Evolutionary conservation across 805 yeast genomes (phyloP).

Genomic region (Wickerhamomyces tratensis): DNA sequence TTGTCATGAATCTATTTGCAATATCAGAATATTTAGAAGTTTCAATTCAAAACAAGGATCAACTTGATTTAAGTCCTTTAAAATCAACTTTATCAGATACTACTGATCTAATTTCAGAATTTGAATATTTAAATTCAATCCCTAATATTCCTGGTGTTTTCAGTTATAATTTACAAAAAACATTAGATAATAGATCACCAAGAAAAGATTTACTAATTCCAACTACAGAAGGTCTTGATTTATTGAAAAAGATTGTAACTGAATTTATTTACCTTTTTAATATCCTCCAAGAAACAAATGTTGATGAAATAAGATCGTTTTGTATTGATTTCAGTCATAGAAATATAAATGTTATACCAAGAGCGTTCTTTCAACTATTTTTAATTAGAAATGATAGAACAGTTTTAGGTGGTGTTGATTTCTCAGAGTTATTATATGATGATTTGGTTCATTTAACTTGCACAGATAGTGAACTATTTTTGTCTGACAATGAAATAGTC

Average conservation of each 20-base stretch:
- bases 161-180: constrained; percentile 36
- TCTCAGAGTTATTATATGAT: constrained; percentile 27
- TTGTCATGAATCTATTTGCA: constrained; percentile 13
- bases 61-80: constrained; percentile 9
- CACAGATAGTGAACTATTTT: constrained; percentile 22
- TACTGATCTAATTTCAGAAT: constrained; percentile 5
- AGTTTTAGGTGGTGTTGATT: constrained; percentile 39
- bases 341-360: constrained; percentile 34
- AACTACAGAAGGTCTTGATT: constrained; percentile 19
- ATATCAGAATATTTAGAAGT: constrained; percentile 10
- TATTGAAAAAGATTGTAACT: constrained; percentile 19
- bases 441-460: constrained; percentile 37
- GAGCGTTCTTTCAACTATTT: constrained; percentile 55
- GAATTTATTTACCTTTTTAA: constrained; percentile 29
- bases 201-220: constrained; percentile 23
- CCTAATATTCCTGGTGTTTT: constrained; percentile 28
- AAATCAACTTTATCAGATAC: constrained; percentile 4
- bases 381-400: constrained; percentile 53
- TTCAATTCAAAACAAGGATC: constrained; percentile 4
- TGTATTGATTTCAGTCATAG: constrained; percentile 23
- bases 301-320: constrained; percentile 22
- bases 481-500: constrained; percentile 14
- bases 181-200: constrained; percentile 40
- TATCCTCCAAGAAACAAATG: constrained; percentile 19
- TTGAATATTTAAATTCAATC: constrained; percentile 13